phyloP scores from a whole-genome alignment of 768 basidiomycete genomes.

The Auricularia auricula-judae region DNA sequence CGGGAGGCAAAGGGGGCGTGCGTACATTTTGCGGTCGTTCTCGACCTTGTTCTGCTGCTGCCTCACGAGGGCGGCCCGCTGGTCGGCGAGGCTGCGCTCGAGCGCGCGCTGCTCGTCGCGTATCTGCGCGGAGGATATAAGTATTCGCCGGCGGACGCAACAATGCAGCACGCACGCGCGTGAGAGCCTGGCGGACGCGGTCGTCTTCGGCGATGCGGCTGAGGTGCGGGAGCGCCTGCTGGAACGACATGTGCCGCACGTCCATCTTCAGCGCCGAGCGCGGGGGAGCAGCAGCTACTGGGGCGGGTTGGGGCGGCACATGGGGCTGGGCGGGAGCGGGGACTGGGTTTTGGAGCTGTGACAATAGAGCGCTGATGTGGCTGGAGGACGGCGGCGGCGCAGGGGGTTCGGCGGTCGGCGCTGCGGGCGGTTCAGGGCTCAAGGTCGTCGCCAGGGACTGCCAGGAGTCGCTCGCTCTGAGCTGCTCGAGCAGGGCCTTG shows the following conservation, averaged over 20 bases:
- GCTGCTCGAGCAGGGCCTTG: conserved; percentile 58
- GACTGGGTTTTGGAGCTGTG: conserved; percentile 38
- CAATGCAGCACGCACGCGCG: conserved; percentile 32
- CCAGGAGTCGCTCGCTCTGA: conserved; percentile 62
- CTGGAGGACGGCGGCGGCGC: conserved; percentile 16
- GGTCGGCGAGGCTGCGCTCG: conserved; percentile 59
- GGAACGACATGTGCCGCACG: conserved; percentile 44
- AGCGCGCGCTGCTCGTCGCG: conserved; percentile 60
- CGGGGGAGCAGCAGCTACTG: not conserved
- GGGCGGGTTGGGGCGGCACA: not conserved
- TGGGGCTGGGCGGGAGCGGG: not conserved
- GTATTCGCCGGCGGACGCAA: not conserved
- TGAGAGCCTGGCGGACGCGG: conserved; percentile 36
- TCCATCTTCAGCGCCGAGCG: conserved; percentile 20
- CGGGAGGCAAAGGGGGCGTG: not conserved
- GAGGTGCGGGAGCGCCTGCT: conserved; percentile 58
- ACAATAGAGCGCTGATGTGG: conserved; percentile 51
- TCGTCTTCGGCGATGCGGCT: conserved; percentile 47
- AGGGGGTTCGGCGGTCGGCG: not conserved
- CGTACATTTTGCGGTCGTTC: conserved; percentile 49
- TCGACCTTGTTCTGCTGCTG: conserved; percentile 66
- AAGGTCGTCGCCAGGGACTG: conserved; percentile 26
- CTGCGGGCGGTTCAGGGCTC: not conserved
- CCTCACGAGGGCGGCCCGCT: conserved; percentile 46
- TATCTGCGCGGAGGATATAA: conserved; percentile 32